These are phyloP conservation scores for Citrus reticulata DNA, from an alignment of 345 rosid genomes.

Conservation along the genomic window DNA sequence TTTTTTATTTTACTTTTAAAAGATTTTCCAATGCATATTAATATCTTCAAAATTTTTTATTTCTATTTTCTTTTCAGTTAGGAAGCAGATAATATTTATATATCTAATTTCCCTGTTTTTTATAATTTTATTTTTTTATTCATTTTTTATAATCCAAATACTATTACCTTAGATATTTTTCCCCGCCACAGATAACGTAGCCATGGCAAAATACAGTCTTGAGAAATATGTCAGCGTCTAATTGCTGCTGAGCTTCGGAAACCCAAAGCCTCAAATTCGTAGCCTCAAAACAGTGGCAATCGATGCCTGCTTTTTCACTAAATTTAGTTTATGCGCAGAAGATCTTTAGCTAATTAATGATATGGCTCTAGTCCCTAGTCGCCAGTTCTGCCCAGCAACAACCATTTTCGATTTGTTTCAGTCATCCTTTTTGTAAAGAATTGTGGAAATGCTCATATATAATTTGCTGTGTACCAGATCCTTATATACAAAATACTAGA, in stretches of 20 bases:
- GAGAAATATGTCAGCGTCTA: background rate
- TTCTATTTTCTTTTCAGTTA: no score
- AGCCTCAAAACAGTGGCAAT: background rate
- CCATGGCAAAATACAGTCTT: background rate
- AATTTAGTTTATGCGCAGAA: background rate
- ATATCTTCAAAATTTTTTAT: background rate
- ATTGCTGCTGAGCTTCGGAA: background rate
- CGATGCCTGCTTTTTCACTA: background rate
- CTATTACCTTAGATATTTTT: background rate
- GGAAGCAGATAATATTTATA: no score
- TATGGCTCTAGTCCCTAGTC: slow-evolving; percentile 54
- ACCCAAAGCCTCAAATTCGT: background rate
- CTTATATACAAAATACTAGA: no score
- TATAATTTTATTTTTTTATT: background rate
- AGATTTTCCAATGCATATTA: no score
- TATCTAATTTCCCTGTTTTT: no score
- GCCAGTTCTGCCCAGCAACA: slow-evolving; percentile 49
- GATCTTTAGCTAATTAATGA: background rate
- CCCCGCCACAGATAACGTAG: slow-evolving; percentile 2
- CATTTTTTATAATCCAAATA: background rate
- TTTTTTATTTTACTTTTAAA: no score
- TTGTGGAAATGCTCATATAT: no score
- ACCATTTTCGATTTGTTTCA: slow-evolving; percentile 39
- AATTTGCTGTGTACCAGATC: no score
- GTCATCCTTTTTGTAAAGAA: slow-evolving; percentile 26